Evolutionary conservation across 495 filamentous ascomycete genomes (phyloP), one percentile per base, ranked within the genome.

Genomic region (Trichoderma erinaceum): DNA sequence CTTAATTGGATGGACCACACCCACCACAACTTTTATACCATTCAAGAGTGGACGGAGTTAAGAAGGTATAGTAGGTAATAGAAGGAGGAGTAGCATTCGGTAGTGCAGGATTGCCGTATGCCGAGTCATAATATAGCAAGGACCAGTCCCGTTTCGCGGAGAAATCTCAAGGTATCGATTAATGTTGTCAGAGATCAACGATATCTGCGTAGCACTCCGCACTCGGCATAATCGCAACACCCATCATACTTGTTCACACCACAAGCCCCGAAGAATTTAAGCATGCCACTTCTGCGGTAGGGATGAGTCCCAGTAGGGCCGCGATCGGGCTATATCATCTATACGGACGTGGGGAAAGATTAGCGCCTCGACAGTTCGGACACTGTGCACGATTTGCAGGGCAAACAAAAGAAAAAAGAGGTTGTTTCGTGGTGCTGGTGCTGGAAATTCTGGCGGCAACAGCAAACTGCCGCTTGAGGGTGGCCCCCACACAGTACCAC

Each of bases 401-500:
- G 8, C 5, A 16, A 10, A 18, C 46, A 52, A 11, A 18, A 38
- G 8, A 38, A 10, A 38, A 35, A 38, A 38, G 35, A 38, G 0
- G 35, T 38, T 10, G 29, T 38, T 38, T 38, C 35, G 8, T 38
- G 4, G 35, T 38, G 35, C 35, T 38, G 35, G 8, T 38, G 35
- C 35, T 38, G 29, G 29, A 4, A 4, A 38, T 38, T 38, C 29
- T 0, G 7, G 35, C 35, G 4, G 35, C 35, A 38, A 38, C 35
- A 38, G 35, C 35, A 38, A 38, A 38, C 8, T 48, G 44, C n/a
- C 7, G 44, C 44, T 48, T 48, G 44, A 48, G 35, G 35, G 8
- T 48, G 44, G 29, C 25, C 56, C 56, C 56, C 56, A 18, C 56
- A 61, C 56, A 61, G 56, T 61, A 61, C 56, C 25, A 0, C 56